Evolutionary conservation across 2,329 filamentous ascomycete species (phyloP), one percentile per base, ranked within the genome.

Genomic region (Aspergillus arachidicola): DNA sequence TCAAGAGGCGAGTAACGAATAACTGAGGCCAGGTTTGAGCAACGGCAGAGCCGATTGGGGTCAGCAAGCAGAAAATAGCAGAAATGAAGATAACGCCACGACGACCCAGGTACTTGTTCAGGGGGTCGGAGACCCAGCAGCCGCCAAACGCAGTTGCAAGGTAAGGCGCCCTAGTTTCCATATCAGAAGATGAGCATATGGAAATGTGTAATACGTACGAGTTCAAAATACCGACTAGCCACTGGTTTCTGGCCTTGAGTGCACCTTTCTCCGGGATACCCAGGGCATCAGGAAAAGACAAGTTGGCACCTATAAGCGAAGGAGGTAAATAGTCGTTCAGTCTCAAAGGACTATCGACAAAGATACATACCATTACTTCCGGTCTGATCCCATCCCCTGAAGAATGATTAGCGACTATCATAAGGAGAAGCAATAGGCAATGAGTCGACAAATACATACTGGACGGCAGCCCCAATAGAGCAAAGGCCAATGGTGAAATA

Each of bases 211-310:
- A 83, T 55, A 45, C 73, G 54, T 64, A 76, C 74, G 80, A 72
- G 63, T 92, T 92, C 65, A 92, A 80, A 2, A 91, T 76, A 51
- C 90, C 90, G n/a, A 91, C 80, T 38, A 91, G 79, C 81, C 85
- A 87, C 21, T 80, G 79, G 69, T 88, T 84, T 45, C 75, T 75
- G 38, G 80, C 79, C 28, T 78, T 69, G 12, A 79, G 77, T 48
- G 73, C 74, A 14, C 67, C 70, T 26, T 73, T 54, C 61, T 84
- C 73, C 2, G 76, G 72, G 30, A 83, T 86, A 45, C 77, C 78
- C 54, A 83, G 78, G 12, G 77, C 79, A 30, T 72, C 70, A 4
- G 83, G 83, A 68, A 84, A 85, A 4, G 78, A 82, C 28, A 86
- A 71, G 58, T 85, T 85, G 43, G 83, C 84, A 41, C 67, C 68